Percentiles rank a stretch among this genome's conserved stretches.
Evolutionary conservation across 192 early-diverging fungal species (phyloP).

Genomic region (Dimargaris xerosporica): DNA sequence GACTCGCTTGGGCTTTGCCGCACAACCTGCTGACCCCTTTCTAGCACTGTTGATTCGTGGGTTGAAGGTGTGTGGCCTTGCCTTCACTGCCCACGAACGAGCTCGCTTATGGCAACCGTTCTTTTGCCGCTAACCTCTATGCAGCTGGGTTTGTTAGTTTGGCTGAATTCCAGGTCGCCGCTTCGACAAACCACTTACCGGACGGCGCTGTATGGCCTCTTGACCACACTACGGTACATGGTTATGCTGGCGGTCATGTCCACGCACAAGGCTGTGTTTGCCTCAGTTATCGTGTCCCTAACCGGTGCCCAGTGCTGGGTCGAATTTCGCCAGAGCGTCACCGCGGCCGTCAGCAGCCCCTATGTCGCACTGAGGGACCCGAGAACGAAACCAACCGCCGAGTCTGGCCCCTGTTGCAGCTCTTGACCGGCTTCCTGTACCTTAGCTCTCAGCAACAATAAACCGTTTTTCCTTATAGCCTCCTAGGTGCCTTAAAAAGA

Average conservation of each 20-base stretch:
- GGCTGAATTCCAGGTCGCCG: no score
- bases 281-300: neutral
- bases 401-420: no score
- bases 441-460: no score
- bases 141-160: neutral
- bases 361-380: no score
- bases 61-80: neutral
- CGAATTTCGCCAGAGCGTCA: neutral
- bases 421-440: no score
- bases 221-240: slow-evolving; percentile 4
- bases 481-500: no score
- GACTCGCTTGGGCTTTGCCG: neutral
- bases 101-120: neutral
- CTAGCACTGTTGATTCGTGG: neutral
- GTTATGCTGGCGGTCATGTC: slow-evolving; percentile 7
- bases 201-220: neutral
- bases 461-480: no score
- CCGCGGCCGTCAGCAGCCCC: no score
- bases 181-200: no score
- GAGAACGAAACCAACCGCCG: no score
- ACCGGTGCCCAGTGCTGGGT: neutral
- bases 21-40: neutral
- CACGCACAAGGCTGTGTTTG: neutral
- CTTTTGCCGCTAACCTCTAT: neutral
- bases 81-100: neutral